Conservation (phyloP, 495 filamentous ascomycete species). For the Annulohypoxylon maeteangense region DNA sequence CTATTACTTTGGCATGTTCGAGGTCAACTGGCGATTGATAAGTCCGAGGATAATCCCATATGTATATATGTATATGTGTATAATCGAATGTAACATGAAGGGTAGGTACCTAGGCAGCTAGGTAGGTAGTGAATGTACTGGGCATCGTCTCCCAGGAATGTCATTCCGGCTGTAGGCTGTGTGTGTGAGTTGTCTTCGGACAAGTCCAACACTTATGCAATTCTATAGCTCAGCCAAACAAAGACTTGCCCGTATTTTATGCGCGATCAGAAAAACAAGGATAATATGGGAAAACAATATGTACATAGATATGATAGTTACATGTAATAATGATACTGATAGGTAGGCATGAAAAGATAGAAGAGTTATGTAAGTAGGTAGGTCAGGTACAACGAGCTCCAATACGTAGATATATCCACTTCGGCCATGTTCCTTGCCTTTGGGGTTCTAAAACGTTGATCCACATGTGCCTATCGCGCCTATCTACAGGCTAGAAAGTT, state of each 20-base stretch:
- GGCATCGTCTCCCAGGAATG: not conserved
- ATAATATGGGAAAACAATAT: not conserved
- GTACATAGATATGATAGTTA: conserved; percentile 4
- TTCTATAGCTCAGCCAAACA: conserved; percentile 9
- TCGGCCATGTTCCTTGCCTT: conserved; percentile 30
- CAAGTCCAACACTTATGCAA: conserved; percentile 8
- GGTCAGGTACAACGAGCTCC: not conserved
- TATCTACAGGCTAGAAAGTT: conserved; percentile 27
- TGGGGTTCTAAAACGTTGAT: conserved; percentile 3
- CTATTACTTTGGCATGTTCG: not conserved
- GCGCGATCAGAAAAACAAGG: not conserved
- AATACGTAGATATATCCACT: not conserved
- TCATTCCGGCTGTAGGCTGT: conserved; percentile 1
- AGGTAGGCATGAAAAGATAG: not conserved
- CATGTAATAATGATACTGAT: not conserved
- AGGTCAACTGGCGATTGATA: too few species aligned
- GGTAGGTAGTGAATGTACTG: not conserved
- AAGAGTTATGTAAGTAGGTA: not conserved
- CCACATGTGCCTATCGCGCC: conserved; percentile 43
- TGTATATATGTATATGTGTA: not conserved
- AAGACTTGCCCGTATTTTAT: not conserved
- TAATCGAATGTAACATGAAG: conserved; percentile 9
- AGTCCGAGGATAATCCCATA: not conserved
- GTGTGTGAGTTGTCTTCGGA: conserved; percentile 12
- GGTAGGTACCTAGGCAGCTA: too few species aligned